phyloP scores from a whole-genome alignment of 768 basidiomycete species.

The Termitomyces sp. region DNA sequence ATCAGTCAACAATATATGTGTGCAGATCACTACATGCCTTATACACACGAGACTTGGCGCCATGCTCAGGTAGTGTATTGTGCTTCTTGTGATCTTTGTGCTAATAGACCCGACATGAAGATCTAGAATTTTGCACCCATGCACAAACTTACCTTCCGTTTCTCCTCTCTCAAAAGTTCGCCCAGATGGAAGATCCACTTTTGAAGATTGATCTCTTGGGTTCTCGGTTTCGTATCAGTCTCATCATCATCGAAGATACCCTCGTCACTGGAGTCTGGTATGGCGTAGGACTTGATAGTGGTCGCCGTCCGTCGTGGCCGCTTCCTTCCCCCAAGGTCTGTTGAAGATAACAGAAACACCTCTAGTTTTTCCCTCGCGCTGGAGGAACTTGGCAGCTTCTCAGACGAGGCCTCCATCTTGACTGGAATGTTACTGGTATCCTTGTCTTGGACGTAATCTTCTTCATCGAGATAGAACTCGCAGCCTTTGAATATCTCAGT shows the following conservation, averaged over 20 bases:
- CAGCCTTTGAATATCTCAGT: slow-evolving; percentile 60
- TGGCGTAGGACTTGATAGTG: slow-evolving; percentile 51
- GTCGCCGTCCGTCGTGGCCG: slow-evolving; percentile 57
- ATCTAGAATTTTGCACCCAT: slow-evolving; percentile 4
- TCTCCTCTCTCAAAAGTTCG: slow-evolving; percentile 56
- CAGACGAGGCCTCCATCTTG: slow-evolving; percentile 35
- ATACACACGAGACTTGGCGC: slow-evolving; percentile 42
- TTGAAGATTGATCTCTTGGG: slow-evolving; percentile 43
- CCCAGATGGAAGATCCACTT: slow-evolving; percentile 66
- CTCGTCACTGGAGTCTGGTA: slow-evolving; percentile 72
- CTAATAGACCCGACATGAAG: slow-evolving; percentile 27
- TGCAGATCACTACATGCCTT: slow-evolving; percentile 40
- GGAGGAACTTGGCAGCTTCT: slow-evolving; percentile 22
- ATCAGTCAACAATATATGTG: not conserved
- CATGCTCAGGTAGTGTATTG: slow-evolving; percentile 38
- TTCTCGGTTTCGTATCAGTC: slow-evolving; percentile 24
- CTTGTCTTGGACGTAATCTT: slow-evolving; percentile 50
- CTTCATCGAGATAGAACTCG: slow-evolving; percentile 64
- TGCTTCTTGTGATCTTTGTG: slow-evolving; percentile 54
- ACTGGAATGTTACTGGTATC: slow-evolving; percentile 20
- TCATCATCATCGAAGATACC: slow-evolving; percentile 35
- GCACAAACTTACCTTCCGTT: slow-evolving; percentile 50
- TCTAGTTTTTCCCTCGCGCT: slow-evolving; percentile 10
- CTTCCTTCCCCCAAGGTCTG: slow-evolving; percentile 31
- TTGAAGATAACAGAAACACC: slow-evolving; percentile 16